Evolutionary conservation across 306 rosid species (phyloP).

Genomic region (Luffa acutangula): DNA sequence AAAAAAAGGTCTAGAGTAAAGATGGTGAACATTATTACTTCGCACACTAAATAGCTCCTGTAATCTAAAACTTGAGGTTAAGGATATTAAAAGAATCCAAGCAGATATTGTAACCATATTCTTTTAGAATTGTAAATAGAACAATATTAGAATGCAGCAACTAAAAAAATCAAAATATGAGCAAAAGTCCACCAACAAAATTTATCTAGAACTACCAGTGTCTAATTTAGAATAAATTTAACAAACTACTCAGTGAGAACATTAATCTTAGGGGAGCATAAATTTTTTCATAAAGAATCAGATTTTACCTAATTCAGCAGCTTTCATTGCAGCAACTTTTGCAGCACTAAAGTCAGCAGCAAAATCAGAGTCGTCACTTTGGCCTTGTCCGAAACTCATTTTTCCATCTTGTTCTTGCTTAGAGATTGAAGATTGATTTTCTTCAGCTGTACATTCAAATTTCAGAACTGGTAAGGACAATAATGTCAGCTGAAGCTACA

Average conservation of each 20-base stretch:
- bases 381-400: slow-evolving; percentile 21
- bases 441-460: slow-evolving; percentile 34
- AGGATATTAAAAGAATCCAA: not conserved
- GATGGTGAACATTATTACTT: not conserved
- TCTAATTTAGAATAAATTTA: not conserved
- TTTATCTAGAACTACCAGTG: not conserved
- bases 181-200: not conserved
- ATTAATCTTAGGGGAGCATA: not conserved
- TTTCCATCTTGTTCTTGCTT: slow-evolving; percentile 33
- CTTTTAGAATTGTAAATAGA: not conserved
- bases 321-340: slow-evolving; percentile 89
- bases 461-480: slow-evolving; percentile 14
- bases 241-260: not conserved
- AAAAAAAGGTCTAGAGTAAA: not conserved
- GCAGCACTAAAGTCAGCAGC: slow-evolving; percentile 62
- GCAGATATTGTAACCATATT: not conserved
- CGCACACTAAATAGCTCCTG: not conserved
- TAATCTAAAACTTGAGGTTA: not conserved
- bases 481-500: not conserved
- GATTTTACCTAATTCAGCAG: slow-evolving; percentile 81
- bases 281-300: not conserved
- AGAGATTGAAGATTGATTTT: slow-evolving; percentile 16
- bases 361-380: slow-evolving; percentile 33
- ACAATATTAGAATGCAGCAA: not conserved
- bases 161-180: not conserved